These are phyloP conservation scores for Leishmania martiniquensis DNA, from an alignment of 208 protist species.

Conservation along the genomic window DNA sequence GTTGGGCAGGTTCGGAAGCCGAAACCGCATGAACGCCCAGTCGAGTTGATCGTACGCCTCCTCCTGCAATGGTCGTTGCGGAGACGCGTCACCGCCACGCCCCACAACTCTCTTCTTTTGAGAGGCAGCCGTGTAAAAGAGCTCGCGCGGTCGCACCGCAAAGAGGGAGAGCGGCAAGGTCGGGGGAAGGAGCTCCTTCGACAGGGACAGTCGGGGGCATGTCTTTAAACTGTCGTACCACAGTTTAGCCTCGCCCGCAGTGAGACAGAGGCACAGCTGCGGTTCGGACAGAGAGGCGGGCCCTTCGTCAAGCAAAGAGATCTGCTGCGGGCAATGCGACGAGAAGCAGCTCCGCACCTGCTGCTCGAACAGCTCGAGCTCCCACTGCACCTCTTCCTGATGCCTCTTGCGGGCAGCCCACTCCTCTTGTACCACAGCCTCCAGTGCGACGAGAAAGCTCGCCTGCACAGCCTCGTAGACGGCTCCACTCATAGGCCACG, in stretches of 20 bases:
- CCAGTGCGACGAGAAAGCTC: slow-evolving; percentile 14
- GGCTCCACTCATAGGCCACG: slow-evolving; percentile 20
- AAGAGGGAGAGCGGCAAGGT: slow-evolving; percentile 39
- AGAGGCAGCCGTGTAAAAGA: slow-evolving; percentile 30
- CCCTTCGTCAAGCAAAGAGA: slow-evolving; percentile 3
- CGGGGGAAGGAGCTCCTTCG: slow-evolving; percentile 27
- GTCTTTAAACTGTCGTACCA: slow-evolving; percentile 11
- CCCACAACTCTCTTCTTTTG: slow-evolving; percentile 36
- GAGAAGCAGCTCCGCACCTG: slow-evolving; percentile 15
- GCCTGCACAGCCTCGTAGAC: slow-evolving; percentile 18
- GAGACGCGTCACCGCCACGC: neutral
- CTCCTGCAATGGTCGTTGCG: slow-evolving; percentile 2
- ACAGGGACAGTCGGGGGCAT: slow-evolving; percentile 12
- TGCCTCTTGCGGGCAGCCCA: slow-evolving; percentile 11
- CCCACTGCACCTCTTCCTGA: slow-evolving; percentile 23
- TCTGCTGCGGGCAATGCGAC: neutral
- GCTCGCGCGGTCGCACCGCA: slow-evolving; percentile 48
- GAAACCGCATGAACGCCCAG: slow-evolving; percentile 49
- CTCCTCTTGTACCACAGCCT: slow-evolving; percentile 16
- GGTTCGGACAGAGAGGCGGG: neutral
- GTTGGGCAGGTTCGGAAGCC: slow-evolving; percentile 43
- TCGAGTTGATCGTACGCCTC: slow-evolving; percentile 35
- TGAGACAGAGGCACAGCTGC: slow-evolving; percentile 5
- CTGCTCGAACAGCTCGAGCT: slow-evolving; percentile 13
- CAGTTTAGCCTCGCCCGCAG: slow-evolving; percentile 1